These are phyloP conservation scores for Puccinia coronata DNA, from an alignment of 1,284 basidiomycete species.

Conservation along the genomic window DNA sequence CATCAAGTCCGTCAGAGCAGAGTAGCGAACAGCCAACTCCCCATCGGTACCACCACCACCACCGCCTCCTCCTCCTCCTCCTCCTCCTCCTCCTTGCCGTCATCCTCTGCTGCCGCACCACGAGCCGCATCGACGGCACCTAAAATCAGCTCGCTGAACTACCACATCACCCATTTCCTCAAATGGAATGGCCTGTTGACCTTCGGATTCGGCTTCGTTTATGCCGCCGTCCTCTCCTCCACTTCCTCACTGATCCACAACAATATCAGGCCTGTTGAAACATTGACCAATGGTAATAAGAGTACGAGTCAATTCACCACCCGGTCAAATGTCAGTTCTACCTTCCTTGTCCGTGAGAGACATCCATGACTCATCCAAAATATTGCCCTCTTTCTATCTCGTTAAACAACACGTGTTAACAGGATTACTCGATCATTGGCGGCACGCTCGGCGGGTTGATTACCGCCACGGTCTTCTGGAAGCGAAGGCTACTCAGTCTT, in stretches of 20 bases:
- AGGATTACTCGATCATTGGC: conserved; percentile 47
- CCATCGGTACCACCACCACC: not conserved
- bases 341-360: no score
- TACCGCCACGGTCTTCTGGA: conserved; percentile 29
- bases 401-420: not conserved
- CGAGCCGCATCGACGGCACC: no score
- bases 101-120: no score
- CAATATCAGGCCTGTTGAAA: no score
- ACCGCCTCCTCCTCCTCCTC: not conserved
- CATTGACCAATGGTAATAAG: no score
- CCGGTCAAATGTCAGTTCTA: conserved; percentile 5
- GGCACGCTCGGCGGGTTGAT: conserved; percentile 27
- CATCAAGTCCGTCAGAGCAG: conserved; percentile 17
- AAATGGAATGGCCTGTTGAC: conserved; percentile 21
- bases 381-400: no score
- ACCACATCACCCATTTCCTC: conserved; percentile 11
- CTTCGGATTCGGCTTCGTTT: conserved; percentile 7
- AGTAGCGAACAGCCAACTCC: not conserved
- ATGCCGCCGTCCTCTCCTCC: no score
- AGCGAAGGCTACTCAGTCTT: conserved; percentile 7
- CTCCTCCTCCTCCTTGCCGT: no score
- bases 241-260: not conserved
- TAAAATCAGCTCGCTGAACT: not conserved
- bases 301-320: not conserved
- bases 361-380: no score